Evolutionary conservation across 805 yeast genomes (phyloP), one percentile per base, ranked within the genome.

Genomic region (Wickerhamomyces bisporus): DNA sequence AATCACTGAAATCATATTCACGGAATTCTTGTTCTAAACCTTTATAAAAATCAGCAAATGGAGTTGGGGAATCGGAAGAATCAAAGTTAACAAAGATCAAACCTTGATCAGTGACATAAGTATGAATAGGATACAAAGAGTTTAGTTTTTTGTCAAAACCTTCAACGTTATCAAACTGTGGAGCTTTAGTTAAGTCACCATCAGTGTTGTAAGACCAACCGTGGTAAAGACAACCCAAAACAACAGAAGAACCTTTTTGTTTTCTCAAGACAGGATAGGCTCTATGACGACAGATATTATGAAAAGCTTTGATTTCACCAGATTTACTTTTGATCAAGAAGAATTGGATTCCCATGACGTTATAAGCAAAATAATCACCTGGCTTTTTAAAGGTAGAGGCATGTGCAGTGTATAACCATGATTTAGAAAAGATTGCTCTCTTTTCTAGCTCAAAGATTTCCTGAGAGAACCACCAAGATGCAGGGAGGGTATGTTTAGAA

Each of bases 161-260:
- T 50, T 73, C 72, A 33, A 77, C 77, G 35, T 70, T 61, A 37
- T 77, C 78, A 50, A 77, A 77, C 45, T 75, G 79, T 17, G 83
- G 83, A 8, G 81, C 81, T 49, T 77, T 77, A 36, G 73, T 74
- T 48, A 77, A 62, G 32, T 62, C 55, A 4, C 83, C 83, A 45
- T 75, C 78, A n/a, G 78, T 63, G 52, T 75, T 74, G 60, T 77
- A 77, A 19, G 79, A 70, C 83, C 82, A 77, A 18, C 82, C 82
- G 48, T 77, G 82, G 55, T 77, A 77, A 48, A 73, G 70, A 57
- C 83, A 77, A 30, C 81, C 81, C 25, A 77, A 58, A 29, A 77
- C 66, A 14, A 64, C 66, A 3, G 81, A 68, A n/a, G 79, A 73
- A 20, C 83, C 83, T 45, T 70, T 61, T 26, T 75, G 75, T 51